These are phyloP conservation scores for Arabidopsis suecica DNA, from an alignment of 345 rosid genomes.

Conservation along the genomic window DNA sequence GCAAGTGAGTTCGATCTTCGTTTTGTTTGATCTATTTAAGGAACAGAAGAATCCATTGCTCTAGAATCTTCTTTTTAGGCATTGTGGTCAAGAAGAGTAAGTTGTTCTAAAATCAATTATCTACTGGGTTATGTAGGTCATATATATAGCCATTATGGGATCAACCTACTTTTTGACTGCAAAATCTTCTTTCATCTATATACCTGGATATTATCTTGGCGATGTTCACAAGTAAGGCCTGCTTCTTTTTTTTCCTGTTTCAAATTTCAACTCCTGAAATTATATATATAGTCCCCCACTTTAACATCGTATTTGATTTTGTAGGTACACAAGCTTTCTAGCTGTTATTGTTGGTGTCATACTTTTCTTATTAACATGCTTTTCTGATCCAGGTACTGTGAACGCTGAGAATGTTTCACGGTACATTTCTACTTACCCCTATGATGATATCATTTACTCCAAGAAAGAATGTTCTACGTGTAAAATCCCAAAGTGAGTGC, in stretches of 20 bases:
- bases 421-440: slow-evolving; percentile 78
- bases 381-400: slow-evolving; percentile 91
- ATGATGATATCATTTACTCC: slow-evolving; percentile 70
- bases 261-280: neutral
- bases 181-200: slow-evolving; percentile 67
- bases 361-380: slow-evolving; percentile 79
- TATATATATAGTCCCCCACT: neutral
- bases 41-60: neutral
- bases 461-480: slow-evolving; percentile 89
- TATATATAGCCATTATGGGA: slow-evolving; percentile 79
- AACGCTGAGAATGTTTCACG: slow-evolving; percentile 66
- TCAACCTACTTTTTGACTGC: slow-evolving; percentile 64
- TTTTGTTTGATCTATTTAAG: neutral
- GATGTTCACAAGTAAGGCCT: slow-evolving; percentile 68
- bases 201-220: slow-evolving; percentile 89
- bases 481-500: slow-evolving; percentile 78
- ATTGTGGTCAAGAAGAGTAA: too few relatives aligned
- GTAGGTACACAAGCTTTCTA: slow-evolving; percentile 74
- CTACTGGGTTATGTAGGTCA: slow-evolving; percentile 52
- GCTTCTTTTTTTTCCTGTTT: slow-evolving; percentile 1
- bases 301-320: slow-evolving; percentile 34
- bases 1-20: slow-evolving; percentile 56
- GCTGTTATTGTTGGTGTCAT: slow-evolving; percentile 75
- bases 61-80: neutral
- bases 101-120: neutral